These are phyloP conservation scores for Coniochaeta sp. DNA, from an alignment of 2,329 filamentous ascomycete species.

Conservation along the genomic window DNA sequence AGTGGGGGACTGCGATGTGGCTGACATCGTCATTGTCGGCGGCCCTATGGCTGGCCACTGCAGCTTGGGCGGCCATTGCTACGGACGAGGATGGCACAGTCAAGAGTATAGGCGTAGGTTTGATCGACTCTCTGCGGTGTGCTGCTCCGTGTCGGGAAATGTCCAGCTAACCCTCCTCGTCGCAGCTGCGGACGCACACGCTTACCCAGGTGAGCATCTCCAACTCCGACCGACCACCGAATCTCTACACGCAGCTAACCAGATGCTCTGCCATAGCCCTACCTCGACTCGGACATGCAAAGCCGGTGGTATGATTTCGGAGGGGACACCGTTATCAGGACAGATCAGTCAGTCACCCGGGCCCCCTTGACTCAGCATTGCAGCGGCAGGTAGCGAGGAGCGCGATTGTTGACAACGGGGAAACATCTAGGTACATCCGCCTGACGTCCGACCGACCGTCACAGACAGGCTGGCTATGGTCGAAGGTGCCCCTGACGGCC, in stretches of 20 bases:
- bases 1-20: conserved; percentile 31
- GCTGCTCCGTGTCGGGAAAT: neutral
- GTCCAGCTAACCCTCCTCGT: conserved; percentile 9
- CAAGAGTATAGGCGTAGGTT: conserved; percentile 43
- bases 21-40: conserved; percentile 33
- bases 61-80: conserved; percentile 38
- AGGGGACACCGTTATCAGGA: conserved; percentile 80
- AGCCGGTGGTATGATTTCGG: conserved; percentile 99
- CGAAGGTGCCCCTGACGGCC: conserved; percentile 85
- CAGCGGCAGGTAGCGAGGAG: neutral
- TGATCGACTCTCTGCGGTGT: neutral
- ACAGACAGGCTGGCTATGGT: conserved; percentile 89
- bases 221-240: conserved; percentile 3
- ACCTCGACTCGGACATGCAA: conserved; percentile 96
- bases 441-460: conserved; percentile 86
- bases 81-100: conserved; percentile 40
- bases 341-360: conserved; percentile 55
- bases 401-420: conserved; percentile 16
- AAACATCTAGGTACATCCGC: conserved; percentile 67
- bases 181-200: conserved; percentile 78
- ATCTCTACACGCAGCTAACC: neutral
- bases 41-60: conserved; percentile 41
- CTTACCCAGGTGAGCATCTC: conserved; percentile 60
- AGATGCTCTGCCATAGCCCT: conserved; percentile 54
- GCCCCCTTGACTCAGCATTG: neutral